These are phyloP conservation scores for Neonectria sp. DNA, from an alignment of 2,329 filamentous ascomycete genomes.

Conservation along the genomic window DNA sequence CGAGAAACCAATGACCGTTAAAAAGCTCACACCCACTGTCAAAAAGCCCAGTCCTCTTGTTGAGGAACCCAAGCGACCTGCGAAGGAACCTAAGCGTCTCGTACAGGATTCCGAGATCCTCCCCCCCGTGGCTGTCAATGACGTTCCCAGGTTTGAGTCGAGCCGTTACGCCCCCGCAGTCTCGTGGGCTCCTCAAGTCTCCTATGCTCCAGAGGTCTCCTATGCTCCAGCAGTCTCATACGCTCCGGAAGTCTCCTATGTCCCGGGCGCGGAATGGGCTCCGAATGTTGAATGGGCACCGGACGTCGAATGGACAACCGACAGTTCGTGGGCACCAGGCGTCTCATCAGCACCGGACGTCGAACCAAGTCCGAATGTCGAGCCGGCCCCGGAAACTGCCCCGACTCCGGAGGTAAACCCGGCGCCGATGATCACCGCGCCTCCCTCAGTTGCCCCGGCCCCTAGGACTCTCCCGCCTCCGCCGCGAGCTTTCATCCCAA, in stretches of 20 bases:
- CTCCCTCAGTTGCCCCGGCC: slow-evolving; percentile 9
- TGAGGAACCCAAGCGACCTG: background rate
- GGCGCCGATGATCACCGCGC: background rate
- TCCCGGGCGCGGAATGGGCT: no score
- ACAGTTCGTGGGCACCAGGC: background rate
- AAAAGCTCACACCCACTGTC: no score
- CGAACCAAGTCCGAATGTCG: background rate
- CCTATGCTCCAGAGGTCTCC: background rate
- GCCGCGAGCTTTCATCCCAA: slow-evolving; percentile 5
- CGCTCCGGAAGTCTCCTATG: background rate
- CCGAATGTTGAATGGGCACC: background rate
- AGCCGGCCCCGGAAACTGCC: background rate
- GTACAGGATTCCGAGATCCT: no score
- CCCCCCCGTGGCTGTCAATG: background rate
- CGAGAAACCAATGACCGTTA: no score
- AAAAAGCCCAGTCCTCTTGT: background rate
- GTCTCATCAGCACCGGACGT: background rate
- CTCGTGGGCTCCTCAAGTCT: background rate
- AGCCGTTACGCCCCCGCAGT: background rate
- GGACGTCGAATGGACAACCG: background rate
- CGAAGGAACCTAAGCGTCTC: background rate
- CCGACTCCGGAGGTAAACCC: slow-evolving; percentile 8
- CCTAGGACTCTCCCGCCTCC: slow-evolving; percentile 13
- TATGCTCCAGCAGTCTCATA: background rate
- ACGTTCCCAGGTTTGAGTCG: background rate